Percentiles rank a stretch among this genome's conserved stretches.
Evolutionary conservation across 2,329 filamentous ascomycete species (phyloP).

Genomic region (Aspergillus piperis): DNA sequence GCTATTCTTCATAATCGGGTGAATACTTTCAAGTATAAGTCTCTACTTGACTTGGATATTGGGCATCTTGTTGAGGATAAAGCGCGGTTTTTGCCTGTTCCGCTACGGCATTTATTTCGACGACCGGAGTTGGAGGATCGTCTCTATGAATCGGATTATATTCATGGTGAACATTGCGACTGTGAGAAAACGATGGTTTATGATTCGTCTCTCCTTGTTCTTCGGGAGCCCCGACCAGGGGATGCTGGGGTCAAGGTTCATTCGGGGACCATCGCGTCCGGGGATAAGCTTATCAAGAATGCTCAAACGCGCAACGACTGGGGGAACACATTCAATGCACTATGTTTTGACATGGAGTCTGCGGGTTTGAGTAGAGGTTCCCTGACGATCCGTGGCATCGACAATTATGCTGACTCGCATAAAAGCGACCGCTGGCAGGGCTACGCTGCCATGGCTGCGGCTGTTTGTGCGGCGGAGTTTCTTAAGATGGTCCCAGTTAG

Average conservation of each 20-base stretch:
- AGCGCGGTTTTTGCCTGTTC: neutral
- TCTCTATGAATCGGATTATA: slow-evolving; percentile 10
- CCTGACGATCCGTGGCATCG: slow-evolving; percentile 14
- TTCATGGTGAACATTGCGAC: slow-evolving; percentile 5
- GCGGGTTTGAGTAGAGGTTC: neutral
- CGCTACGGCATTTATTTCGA: neutral
- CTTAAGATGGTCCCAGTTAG: neutral
- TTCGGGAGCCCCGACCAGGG: neutral
- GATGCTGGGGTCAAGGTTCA: slow-evolving; percentile 16
- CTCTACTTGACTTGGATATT: neutral
- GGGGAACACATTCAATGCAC: neutral
- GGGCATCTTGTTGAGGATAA: slow-evolving; percentile 5
- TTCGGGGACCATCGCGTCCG: slow-evolving; percentile 30
- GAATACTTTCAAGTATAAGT: neutral
- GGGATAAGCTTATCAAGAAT: slow-evolving; percentile 27
- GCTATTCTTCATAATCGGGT: slow-evolving; percentile 4
- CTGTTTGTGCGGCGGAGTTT: neutral
- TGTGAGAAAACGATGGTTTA: neutral
- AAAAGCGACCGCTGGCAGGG: slow-evolving; percentile 27
- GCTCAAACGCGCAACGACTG: slow-evolving; percentile 10
- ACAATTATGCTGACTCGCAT: slow-evolving; percentile 22
- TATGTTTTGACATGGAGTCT: neutral
- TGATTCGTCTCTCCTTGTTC: neutral
- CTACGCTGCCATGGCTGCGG: slow-evolving; percentile 21
- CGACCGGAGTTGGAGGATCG: slow-evolving; percentile 9